phyloP scores from a whole-genome alignment of 768 basidiomycete genomes.

The Boletus barrowsii region DNA sequence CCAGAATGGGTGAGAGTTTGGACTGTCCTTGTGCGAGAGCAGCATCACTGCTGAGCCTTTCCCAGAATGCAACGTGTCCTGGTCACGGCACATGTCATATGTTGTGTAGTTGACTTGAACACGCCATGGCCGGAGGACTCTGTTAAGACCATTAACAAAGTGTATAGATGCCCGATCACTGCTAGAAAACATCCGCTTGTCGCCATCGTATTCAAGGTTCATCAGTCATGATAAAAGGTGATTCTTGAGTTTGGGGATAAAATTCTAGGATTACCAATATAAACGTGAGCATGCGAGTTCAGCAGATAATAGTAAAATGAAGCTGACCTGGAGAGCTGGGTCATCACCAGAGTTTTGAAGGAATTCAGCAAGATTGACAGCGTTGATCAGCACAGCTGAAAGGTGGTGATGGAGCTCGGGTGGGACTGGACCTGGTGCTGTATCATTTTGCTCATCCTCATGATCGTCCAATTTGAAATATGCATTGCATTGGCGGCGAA shows the following conservation, averaged over 20 bases:
- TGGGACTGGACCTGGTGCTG: too few relatives aligned
- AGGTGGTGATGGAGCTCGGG: not conserved
- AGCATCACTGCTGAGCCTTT: constrained; percentile 20
- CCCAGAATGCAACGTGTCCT: constrained; percentile 13
- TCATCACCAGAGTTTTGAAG: not conserved
- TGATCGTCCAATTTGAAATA: not conserved
- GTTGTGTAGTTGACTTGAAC: not conserved
- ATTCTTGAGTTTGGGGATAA: not conserved
- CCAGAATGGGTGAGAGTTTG: constrained; percentile 18
- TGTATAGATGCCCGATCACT: not conserved
- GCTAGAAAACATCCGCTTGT: not conserved
- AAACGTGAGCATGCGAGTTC: too few relatives aligned
- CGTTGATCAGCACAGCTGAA: not conserved
- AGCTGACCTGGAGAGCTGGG: not conserved
- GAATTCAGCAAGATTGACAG: not conserved
- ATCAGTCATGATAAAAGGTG: not conserved
- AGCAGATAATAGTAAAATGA: too few relatives aligned
- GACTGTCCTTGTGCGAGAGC: constrained; percentile 9
- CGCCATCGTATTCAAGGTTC: not conserved
- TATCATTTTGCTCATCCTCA: too few relatives aligned
- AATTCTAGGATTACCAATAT: not conserved
- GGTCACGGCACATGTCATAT: not conserved
- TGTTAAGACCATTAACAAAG: not conserved
- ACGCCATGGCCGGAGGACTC: not conserved
- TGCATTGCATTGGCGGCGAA: not conserved